These are phyloP conservation scores for Allium sativum DNA, from an alignment of 106 monocot species.

Conservation along the genomic window DNA sequence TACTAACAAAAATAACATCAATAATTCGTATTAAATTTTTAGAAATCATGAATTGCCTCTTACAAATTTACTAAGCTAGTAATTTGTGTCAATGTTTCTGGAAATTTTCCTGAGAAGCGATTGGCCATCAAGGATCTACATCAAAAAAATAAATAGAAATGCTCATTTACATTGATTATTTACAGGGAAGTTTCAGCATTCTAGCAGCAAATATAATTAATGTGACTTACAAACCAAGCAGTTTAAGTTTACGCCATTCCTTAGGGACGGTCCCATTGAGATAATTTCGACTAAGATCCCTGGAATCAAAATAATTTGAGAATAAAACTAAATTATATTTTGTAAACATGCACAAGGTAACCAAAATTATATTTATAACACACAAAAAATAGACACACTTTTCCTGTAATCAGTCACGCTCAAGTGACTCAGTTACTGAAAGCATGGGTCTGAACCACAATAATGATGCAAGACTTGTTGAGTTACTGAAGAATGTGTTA, in stretches of 20 bases:
- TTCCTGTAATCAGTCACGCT: too few species aligned
- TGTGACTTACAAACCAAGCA: constrained; percentile 1
- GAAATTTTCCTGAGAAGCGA: constrained; percentile 61
- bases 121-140: constrained; percentile 32
- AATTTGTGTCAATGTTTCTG: constrained; percentile 42
- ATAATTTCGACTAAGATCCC: constrained; percentile 58
- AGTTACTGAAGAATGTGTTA: too few species aligned
- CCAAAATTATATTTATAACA: too few species aligned
- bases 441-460: too few species aligned
- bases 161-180: constrained; percentile 17
- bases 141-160: constrained; percentile 8
- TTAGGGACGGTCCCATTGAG: constrained; percentile 45
- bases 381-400: too few species aligned
- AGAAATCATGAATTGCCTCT: not conserved
- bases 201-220: too few species aligned
- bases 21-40: too few species aligned
- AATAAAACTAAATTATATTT: not conserved
- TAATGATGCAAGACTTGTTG: too few species aligned
- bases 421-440: too few species aligned
- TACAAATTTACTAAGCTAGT: constrained; percentile 52
- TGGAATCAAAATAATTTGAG: constrained; percentile 1
- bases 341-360: too few species aligned
- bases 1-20: not conserved
- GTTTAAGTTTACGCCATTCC: constrained; percentile 29
- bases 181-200: too few species aligned